A percentile compares a stretch with the other conserved stretches of the same genome.
Evolutionary conservation across 2,329 filamentous ascomycete species (phyloP).

Genomic region (Cryphonectria parasitica): DNA sequence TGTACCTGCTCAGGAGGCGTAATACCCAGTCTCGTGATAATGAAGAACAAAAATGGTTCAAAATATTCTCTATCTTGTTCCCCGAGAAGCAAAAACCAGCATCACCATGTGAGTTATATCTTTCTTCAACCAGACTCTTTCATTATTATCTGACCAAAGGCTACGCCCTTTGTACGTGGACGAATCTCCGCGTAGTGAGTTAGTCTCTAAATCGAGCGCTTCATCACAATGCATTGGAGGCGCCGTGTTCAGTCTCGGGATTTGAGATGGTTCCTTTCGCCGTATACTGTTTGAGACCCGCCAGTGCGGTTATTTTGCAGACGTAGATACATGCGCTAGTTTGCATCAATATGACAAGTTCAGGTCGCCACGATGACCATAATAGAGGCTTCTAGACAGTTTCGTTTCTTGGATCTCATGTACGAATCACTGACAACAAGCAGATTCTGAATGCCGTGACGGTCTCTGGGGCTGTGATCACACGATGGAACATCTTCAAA

Average conservation of each 20-base stretch:
- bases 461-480: slow-evolving; percentile 5
- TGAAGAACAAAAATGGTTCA: slow-evolving; percentile 14
- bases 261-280: not conserved
- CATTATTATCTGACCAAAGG: not conserved
- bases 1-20: slow-evolving; percentile 6
- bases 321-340: not conserved
- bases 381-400: not conserved
- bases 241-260: not conserved
- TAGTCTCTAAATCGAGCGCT: not conserved
- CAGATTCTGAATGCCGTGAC: slow-evolving; percentile 7
- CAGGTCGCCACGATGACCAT: not conserved
- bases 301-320: not conserved
- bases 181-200: not conserved
- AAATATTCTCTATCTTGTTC: slow-evolving; percentile 6
- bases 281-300: not conserved
- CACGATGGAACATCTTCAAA: slow-evolving; percentile 6
- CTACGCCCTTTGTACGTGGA: not conserved
- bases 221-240: not conserved
- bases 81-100: not conserved
- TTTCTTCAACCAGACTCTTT: not conserved
- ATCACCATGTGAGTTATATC: slow-evolving; percentile 10
- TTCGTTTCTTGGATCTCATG: not conserved
- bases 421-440: not conserved
- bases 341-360: not conserved
- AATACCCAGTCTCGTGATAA: slow-evolving; percentile 6